Evolutionary conservation across 2,329 filamentous ascomycete genomes (phyloP).

Genomic region (Phoma sp.): DNA sequence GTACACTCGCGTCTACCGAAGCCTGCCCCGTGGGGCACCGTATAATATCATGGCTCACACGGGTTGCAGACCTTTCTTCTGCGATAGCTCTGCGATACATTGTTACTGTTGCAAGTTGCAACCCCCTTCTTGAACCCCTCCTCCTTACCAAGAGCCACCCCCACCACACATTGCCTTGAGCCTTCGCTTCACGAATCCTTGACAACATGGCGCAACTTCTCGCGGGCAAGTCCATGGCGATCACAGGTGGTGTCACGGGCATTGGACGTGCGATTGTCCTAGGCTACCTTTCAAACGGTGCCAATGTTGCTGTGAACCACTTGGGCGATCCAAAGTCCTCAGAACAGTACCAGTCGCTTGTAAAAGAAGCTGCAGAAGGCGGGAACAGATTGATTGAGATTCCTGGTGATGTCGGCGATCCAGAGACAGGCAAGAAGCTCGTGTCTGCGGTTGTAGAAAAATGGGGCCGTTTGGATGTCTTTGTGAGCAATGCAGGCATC

Average conservation of each 20-base stretch:
- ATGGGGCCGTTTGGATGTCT: conserved; percentile 66
- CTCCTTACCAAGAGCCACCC: conserved; percentile 1
- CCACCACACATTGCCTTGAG: conserved; percentile 4
- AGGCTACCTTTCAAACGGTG: conserved; percentile 78
- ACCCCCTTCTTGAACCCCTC: conserved; percentile 11
- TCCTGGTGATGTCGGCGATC: conserved; percentile 77
- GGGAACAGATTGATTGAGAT: conserved; percentile 64
- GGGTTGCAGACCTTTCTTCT: neutral
- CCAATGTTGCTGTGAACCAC: conserved; percentile 81
- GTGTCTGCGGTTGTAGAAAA: conserved; percentile 68
- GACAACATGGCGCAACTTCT: conserved; percentile 58
- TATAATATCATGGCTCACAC: conserved; percentile 20
- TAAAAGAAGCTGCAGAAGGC: conserved; percentile 42
- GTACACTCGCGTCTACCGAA: conserved; percentile 23
- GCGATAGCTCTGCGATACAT: neutral
- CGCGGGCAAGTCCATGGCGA: conserved; percentile 77
- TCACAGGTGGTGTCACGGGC: conserved; percentile 85
- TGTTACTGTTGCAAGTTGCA: neutral
- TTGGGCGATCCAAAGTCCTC: conserved; percentile 63
- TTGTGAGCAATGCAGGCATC: conserved; percentile 87
- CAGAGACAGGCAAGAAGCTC: conserved; percentile 71
- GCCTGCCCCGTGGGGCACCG: conserved; percentile 20
- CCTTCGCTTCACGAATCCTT: neutral
- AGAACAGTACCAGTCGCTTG: conserved; percentile 57
- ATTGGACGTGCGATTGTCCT: conserved; percentile 87